Evolutionary conservation across 1,139 yeast species (phyloP).

Genomic region (Lodderomyces parapsilosis): DNA sequence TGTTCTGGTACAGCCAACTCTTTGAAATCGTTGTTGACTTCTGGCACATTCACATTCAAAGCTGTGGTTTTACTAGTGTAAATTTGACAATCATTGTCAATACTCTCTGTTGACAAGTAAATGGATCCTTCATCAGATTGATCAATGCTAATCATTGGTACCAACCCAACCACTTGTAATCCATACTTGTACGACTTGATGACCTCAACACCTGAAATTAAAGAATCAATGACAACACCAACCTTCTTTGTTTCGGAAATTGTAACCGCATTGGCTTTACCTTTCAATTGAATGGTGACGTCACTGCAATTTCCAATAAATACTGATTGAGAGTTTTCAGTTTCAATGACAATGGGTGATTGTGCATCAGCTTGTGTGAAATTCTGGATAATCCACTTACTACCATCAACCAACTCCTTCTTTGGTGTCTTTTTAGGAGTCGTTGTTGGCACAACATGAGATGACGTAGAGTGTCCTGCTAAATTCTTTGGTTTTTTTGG

Average conservation of each 20-base stretch:
- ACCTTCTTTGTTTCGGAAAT: constrained; percentile 68
- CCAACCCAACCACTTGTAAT: constrained; percentile 73
- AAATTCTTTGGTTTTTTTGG: constrained; percentile 74
- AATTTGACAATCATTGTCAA: constrained; percentile 61
- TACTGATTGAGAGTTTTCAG: constrained; percentile 83
- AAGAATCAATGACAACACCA: constrained; percentile 78
- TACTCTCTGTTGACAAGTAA: constrained; percentile 69
- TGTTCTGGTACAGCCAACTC: constrained; percentile 90
- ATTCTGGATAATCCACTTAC: constrained; percentile 84
- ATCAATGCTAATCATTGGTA: constrained; percentile 84
- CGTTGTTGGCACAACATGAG: constrained; percentile 1
- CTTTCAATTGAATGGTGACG: constrained; percentile 77
- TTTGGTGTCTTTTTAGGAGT: constrained; percentile 57
- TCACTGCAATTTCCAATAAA: constrained; percentile 81
- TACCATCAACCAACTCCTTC: constrained; percentile 78
- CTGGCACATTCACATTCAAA: constrained; percentile 78
- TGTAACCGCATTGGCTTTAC: constrained; percentile 88
- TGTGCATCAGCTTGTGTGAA: constrained; percentile 52
- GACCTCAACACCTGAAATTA: constrained; percentile 85
- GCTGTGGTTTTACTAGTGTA: constrained; percentile 85
- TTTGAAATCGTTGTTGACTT: constrained; percentile 52
- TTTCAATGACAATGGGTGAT: constrained; percentile 61
- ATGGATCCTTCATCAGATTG: constrained; percentile 85
- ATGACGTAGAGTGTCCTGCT: constrained; percentile 20
- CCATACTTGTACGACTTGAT: constrained; percentile 83